Conservation (phyloP, 371 early-diverging fungal genomes). For the Mortierella sp. region DNA sequence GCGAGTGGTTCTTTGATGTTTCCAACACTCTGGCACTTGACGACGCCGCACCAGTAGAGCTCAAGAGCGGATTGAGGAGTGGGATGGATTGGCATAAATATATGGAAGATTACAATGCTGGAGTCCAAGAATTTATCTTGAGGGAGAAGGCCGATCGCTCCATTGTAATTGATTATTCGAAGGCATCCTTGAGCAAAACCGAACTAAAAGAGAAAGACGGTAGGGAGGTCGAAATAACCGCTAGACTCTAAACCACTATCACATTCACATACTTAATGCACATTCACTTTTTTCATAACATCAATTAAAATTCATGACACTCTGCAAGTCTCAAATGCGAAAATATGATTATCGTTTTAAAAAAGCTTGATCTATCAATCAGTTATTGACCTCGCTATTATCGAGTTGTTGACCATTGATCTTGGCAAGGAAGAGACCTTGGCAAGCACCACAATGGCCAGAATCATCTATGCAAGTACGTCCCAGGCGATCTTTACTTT, state of each 20-base stretch:
- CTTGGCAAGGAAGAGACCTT: slow-evolving; percentile 15
- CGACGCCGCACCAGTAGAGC: slow-evolving; percentile 36
- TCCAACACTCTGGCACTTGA: slow-evolving; percentile 37
- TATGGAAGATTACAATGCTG: slow-evolving; percentile 47
- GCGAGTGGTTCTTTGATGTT: slow-evolving; percentile 51
- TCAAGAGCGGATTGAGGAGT: slow-evolving; percentile 37
- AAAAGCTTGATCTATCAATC: not conserved
- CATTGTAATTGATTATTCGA: slow-evolving; percentile 24
- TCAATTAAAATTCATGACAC: no score
- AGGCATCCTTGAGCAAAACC: not conserved
- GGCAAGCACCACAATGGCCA: slow-evolving; percentile 32
- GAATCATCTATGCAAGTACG: slow-evolving; percentile 54
- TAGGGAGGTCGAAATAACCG: not conserved
- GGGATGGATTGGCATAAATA: slow-evolving; percentile 51
- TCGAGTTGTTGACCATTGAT: not conserved
- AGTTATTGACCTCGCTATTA: not conserved
- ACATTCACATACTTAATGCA: no score
- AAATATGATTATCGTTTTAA: not conserved
- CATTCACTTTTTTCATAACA: no score
- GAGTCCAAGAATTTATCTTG: slow-evolving; percentile 44
- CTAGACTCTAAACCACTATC: not conserved
- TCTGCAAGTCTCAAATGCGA: no score
- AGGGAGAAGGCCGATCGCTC: slow-evolving; percentile 45
- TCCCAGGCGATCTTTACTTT: slow-evolving; percentile 41
- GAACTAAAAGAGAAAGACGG: not conserved